Conservation (phyloP, 129 eudicot genomes). For the Oenanthe sinensis region DNA sequence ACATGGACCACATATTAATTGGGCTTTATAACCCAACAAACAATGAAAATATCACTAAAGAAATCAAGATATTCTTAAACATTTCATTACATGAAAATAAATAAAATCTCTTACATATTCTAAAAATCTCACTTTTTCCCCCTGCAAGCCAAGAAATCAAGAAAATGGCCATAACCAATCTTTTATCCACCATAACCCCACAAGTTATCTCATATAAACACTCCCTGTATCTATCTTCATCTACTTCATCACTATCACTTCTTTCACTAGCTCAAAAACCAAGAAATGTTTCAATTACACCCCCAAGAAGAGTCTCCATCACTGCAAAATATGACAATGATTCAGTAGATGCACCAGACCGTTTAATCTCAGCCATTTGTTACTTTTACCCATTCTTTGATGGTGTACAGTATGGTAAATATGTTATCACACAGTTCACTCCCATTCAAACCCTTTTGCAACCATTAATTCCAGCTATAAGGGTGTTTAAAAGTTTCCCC, state of each 20-base stretch:
- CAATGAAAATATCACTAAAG: neutral
- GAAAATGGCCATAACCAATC: constrained; percentile 41
- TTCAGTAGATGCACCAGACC: constrained; percentile 67
- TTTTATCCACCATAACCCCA: constrained; percentile 27
- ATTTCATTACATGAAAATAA: neutral
- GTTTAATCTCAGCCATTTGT: constrained; percentile 74
- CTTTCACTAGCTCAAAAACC: constrained; percentile 22
- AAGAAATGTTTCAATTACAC: constrained; percentile 14
- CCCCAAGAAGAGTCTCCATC: constrained; percentile 18
- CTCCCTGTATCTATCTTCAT: constrained; percentile 18
- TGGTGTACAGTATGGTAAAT: constrained; percentile 88
- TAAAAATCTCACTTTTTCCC: neutral
- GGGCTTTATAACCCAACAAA: neutral
- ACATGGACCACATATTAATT: neutral
- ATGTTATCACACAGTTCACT: constrained; percentile 64
- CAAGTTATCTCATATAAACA: constrained; percentile 23
- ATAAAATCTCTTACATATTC: neutral
- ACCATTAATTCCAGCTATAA: constrained; percentile 83
- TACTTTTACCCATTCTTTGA: constrained; percentile 97
- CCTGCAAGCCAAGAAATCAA: neutral
- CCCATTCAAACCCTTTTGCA: constrained; percentile 65
- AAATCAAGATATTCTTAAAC: neutral
- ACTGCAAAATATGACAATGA: constrained; percentile 36
- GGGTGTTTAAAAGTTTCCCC: constrained; percentile 80
- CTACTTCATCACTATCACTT: constrained; percentile 15